Evolutionary conservation across 139 green algal genomes (phyloP).

Genomic region (Zygnema circumcarinatum): DNA sequence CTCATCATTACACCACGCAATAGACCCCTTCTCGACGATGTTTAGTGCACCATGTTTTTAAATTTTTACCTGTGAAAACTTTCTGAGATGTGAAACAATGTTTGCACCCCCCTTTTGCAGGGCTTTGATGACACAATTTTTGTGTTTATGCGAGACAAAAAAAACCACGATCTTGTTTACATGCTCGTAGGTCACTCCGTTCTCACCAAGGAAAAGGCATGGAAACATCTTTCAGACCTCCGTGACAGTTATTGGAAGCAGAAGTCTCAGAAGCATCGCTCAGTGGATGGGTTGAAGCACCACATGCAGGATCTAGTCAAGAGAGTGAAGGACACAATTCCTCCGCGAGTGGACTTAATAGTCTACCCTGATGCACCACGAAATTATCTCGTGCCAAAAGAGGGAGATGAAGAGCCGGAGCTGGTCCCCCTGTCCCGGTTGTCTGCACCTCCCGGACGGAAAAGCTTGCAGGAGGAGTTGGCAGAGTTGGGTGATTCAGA

Average conservation of each 20-base stretch:
- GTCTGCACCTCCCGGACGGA: background rate
- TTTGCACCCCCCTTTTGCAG: background rate
- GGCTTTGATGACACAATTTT: background rate
- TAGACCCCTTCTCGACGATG: no score
- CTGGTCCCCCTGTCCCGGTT: background rate
- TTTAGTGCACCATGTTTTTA: no score
- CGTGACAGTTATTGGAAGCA: background rate
- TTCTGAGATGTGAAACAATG: no score
- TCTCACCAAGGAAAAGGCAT: background rate
- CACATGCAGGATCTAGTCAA: background rate
- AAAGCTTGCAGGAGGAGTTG: background rate
- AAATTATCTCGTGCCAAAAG: slow-evolving; percentile 1
- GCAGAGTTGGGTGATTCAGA: background rate
- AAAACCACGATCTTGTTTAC: background rate
- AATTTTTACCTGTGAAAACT: background rate
- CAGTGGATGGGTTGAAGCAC: background rate
- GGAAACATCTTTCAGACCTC: background rate
- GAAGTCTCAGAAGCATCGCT: background rate
- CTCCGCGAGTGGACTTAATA: background rate
- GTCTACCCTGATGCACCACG: background rate
- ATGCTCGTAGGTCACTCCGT: background rate
- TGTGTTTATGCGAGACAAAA: background rate
- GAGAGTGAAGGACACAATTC: background rate
- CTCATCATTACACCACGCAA: no score
- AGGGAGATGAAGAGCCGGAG: background rate